phyloP scores from a whole-genome alignment of 345 rosid genomes.

The Fremontodendron californicum region DNA sequence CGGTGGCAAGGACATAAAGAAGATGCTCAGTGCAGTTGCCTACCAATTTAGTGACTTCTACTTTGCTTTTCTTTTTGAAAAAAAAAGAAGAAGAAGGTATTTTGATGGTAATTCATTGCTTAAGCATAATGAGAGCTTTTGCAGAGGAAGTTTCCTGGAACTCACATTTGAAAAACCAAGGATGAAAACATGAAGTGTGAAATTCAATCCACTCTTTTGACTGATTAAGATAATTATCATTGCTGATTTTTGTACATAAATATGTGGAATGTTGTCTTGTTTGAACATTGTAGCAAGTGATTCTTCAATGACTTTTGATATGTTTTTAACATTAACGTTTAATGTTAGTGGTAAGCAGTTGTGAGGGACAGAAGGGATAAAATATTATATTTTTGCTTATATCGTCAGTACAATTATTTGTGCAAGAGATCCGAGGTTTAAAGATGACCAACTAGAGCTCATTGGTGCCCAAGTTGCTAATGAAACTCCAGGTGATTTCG shows the following conservation, averaged over 20 bases:
- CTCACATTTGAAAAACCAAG: not conserved
- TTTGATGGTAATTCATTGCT: not conserved
- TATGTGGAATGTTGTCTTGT: not conserved
- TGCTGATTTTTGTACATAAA: not conserved
- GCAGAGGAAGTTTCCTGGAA: not conserved
- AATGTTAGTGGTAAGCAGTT: not conserved
- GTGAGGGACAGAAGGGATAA: not conserved
- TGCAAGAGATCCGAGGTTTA: constrained; percentile 2
- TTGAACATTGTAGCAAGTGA: not conserved
- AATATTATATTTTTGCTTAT: not conserved
- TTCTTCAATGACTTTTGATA: not conserved
- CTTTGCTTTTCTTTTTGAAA: not conserved
- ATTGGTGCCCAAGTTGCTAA: not conserved
- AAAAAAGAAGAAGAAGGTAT: not conserved
- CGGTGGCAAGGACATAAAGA: constrained; percentile 30
- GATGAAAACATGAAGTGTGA: not conserved
- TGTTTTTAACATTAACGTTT: not conserved
- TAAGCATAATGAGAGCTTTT: not conserved
- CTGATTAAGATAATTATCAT: not conserved
- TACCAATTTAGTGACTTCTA: not conserved
- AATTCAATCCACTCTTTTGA: not conserved
- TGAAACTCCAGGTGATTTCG: not conserved
- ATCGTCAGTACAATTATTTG: not conserved
- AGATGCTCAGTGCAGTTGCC: not conserved
- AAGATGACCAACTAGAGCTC: not conserved